A percentile compares a stretch with the other conserved stretches of the same genome.
Evolutionary conservation across 164 flowering plant genomes (phyloP).

Genomic region (Magnolia changhungtana): DNA sequence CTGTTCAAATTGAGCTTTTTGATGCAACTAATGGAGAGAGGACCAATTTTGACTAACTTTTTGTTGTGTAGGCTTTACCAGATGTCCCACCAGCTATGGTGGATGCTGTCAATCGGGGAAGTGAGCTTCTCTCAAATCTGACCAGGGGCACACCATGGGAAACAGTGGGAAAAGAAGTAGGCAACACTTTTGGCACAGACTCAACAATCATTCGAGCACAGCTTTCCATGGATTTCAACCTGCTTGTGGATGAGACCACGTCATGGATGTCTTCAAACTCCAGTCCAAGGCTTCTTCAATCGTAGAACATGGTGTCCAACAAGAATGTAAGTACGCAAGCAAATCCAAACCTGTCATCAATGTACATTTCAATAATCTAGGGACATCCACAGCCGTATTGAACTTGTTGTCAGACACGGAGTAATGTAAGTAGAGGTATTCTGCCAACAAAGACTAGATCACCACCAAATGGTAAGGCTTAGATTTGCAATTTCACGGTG

Average conservation of each 20-base stretch:
- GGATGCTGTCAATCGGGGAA: slow-evolving; percentile 85
- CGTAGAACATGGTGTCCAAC: not conserved
- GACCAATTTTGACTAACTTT: not conserved
- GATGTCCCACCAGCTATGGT: slow-evolving; percentile 93
- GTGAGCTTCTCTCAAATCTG: slow-evolving; percentile 70
- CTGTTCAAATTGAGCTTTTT: not conserved
- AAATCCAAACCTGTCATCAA: too few species aligned
- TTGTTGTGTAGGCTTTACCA: slow-evolving; percentile 55
- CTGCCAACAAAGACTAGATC: too few species aligned
- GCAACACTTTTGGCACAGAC: slow-evolving; percentile 62
- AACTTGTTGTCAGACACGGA: too few species aligned
- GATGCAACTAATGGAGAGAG: not conserved
- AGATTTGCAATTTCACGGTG: too few species aligned
- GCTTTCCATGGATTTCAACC: slow-evolving; percentile 61
- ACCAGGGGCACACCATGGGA: slow-evolving; percentile 93
- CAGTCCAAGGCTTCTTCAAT: slow-evolving; percentile 44
- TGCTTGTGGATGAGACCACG: slow-evolving; percentile 65
- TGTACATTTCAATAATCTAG: too few species aligned
- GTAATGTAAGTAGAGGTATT: too few species aligned
- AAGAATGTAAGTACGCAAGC: too few species aligned
- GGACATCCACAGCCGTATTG: too few species aligned
- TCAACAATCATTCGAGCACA: slow-evolving; percentile 47
- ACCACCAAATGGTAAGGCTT: too few species aligned
- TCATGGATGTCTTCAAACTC: slow-evolving; percentile 72
- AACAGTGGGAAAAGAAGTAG: slow-evolving; percentile 75